These are phyloP conservation scores for Aspergillus sparsus DNA, from an alignment of 495 filamentous ascomycete species.

Conservation along the genomic window DNA sequence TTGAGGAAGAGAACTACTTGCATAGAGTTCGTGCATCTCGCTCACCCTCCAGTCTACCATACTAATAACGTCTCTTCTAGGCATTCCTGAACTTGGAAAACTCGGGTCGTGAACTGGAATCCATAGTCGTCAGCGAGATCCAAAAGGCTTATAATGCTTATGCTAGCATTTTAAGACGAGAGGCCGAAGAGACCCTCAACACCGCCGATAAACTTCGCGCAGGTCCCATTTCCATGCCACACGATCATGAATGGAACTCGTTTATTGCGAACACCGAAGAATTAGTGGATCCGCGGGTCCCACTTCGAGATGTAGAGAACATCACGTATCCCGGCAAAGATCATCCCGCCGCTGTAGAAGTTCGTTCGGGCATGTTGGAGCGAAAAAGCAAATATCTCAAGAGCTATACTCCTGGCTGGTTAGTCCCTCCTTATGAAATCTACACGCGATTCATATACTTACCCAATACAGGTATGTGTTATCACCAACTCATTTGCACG, in stretches of 20 bases:
- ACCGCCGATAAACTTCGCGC: slow-evolving; percentile 79
- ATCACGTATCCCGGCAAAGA: slow-evolving; percentile 94
- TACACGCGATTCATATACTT: slow-evolving; percentile 25
- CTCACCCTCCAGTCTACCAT: slow-evolving; percentile 1
- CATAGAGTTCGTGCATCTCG: slow-evolving; percentile 67
- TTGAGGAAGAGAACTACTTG: slow-evolving; percentile 96
- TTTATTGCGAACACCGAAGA: slow-evolving; percentile 84
- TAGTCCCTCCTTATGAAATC: slow-evolving; percentile 31
- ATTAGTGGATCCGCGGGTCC: slow-evolving; percentile 82
- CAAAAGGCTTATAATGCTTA: slow-evolving; percentile 96
- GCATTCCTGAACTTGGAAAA: slow-evolving; percentile 93
- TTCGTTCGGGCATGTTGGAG: slow-evolving; percentile 87
- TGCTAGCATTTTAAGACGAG: slow-evolving; percentile 82
- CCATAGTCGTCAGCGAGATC: slow-evolving; percentile 94
- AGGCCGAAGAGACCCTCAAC: slow-evolving; percentile 77
- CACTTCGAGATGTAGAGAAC: slow-evolving; percentile 73
- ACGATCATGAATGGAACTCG: slow-evolving; percentile 83
- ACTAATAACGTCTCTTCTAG: slow-evolving; percentile 46
- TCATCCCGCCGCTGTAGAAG: slow-evolving; percentile 82
- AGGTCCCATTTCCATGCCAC: slow-evolving; percentile 84
- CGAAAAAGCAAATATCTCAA: slow-evolving; percentile 99
- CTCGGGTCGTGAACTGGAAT: slow-evolving; percentile 91
- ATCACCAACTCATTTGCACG: slow-evolving; percentile 93
- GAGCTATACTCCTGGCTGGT: slow-evolving; percentile 97
- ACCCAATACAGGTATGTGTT: slow-evolving; percentile 77